These are phyloP conservation scores for Rhodotorula glutinis DNA, from an alignment of 1,284 basidiomycete genomes.

Conservation along the genomic window DNA sequence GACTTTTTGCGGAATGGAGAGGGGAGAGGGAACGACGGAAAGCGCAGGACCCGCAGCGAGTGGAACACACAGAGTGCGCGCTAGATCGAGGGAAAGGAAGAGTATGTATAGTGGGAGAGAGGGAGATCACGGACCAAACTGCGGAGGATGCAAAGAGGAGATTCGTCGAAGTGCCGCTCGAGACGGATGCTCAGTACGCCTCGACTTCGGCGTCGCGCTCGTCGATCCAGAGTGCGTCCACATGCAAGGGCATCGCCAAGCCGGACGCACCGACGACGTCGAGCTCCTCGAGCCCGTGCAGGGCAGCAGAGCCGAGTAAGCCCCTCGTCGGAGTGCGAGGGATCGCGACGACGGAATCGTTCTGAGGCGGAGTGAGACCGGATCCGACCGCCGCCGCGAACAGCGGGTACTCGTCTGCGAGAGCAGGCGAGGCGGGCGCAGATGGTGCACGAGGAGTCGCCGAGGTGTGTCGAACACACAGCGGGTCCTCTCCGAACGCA, in stretches of 20 bases:
- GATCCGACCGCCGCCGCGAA: not conserved
- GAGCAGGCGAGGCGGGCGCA: not conserved
- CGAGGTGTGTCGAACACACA: not conserved
- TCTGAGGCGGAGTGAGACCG: not conserved
- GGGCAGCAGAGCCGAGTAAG: constrained; percentile 64
- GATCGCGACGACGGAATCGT: not conserved
- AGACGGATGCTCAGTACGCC: not conserved
- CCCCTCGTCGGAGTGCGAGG: not conserved
- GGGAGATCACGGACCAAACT: not conserved
- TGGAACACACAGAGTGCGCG: not conserved
- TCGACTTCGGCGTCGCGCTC: constrained; percentile 47
- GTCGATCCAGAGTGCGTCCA: constrained; percentile 90
- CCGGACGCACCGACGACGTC: constrained; percentile 97
- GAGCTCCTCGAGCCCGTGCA: constrained; percentile 99
- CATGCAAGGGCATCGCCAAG: constrained; percentile 91
- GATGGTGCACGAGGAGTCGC: not conserved
- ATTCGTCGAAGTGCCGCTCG: not conserved
- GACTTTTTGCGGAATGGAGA: not conserved
- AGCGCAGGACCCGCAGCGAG: not conserved
- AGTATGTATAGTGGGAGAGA: not conserved
- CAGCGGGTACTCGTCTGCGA: not conserved
- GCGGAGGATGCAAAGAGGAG: not conserved
- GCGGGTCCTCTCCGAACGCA: not conserved
- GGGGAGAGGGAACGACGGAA: not conserved
- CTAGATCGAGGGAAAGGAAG: not conserved